phyloP scores from a whole-genome alignment of 371 early-diverging fungal genomes.

The Mortierella sp. region DNA sequence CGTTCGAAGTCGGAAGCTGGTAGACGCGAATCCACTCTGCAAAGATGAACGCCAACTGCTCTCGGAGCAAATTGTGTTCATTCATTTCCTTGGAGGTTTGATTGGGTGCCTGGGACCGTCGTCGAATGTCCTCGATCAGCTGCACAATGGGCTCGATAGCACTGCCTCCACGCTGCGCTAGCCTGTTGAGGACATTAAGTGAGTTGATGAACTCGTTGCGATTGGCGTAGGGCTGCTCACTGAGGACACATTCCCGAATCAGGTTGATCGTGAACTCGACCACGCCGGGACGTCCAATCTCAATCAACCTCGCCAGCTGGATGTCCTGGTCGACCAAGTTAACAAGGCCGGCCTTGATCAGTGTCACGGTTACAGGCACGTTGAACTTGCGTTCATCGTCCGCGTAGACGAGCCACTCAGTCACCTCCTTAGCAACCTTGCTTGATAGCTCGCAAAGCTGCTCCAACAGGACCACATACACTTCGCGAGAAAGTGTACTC shows the following conservation, averaged over 20 bases:
- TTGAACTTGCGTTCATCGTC: slow-evolving; percentile 95
- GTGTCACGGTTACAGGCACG: slow-evolving; percentile 82
- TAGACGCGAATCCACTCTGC: slow-evolving; percentile 91
- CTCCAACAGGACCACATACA: slow-evolving; percentile 85
- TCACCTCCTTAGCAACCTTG: slow-evolving; percentile 84
- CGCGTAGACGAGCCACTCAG: slow-evolving; percentile 90
- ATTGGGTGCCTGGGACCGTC: slow-evolving; percentile 28
- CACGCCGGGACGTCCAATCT: slow-evolving; percentile 74
- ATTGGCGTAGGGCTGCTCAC: slow-evolving; percentile 70
- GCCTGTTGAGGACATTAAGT: slow-evolving; percentile 73
- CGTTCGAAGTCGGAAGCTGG: slow-evolving; percentile 83
- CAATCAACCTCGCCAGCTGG: slow-evolving; percentile 86
- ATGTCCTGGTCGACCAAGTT: slow-evolving; percentile 85
- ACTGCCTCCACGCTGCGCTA: slow-evolving; percentile 70
- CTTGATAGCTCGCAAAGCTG: slow-evolving; percentile 83
- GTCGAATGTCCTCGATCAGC: slow-evolving; percentile 61
- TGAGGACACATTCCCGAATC: slow-evolving; percentile 76
- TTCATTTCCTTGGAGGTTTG: slow-evolving; percentile 53
- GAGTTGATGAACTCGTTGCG: slow-evolving; percentile 83
- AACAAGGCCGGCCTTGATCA: slow-evolving; percentile 85
- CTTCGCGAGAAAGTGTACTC: slow-evolving; percentile 77
- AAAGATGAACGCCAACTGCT: slow-evolving; percentile 79
- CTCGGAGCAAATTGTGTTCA: slow-evolving; percentile 63
- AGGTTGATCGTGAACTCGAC: slow-evolving; percentile 84
- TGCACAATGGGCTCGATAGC: slow-evolving; percentile 71